These are phyloP conservation scores for Pecoramyces ruminantium DNA, from an alignment of 192 early-diverging fungal genomes.

Conservation along the genomic window DNA sequence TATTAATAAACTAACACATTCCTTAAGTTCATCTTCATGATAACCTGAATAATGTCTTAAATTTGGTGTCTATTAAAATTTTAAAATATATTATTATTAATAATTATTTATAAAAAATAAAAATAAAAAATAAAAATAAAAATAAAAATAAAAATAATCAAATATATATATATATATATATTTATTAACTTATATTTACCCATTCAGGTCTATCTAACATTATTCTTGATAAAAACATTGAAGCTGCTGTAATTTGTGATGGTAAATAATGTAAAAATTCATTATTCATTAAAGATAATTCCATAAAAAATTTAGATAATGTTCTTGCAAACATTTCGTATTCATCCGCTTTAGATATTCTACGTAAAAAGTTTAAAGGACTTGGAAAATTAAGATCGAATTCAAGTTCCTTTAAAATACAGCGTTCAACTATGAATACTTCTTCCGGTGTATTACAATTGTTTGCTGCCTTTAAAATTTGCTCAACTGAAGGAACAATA, in stretches of 20 bases:
- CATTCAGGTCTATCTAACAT: slow-evolving; percentile 65
- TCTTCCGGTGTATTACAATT: slow-evolving; percentile 55
- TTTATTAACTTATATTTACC: too few species aligned
- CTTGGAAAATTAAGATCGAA: slow-evolving; percentile 78
- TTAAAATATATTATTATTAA: not conserved
- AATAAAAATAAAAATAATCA: not conserved
- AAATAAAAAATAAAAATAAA: slow-evolving; percentile 3
- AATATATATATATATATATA: too few species aligned
- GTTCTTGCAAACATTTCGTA: slow-evolving; percentile 83
- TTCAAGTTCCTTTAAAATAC: slow-evolving; percentile 67
- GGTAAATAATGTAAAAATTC: slow-evolving; percentile 51
- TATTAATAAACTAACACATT: slow-evolving; percentile 16
- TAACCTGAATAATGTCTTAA: slow-evolving; percentile 68
- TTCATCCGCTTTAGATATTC: slow-evolving; percentile 71
- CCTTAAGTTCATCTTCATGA: slow-evolving; percentile 43
- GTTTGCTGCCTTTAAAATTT: slow-evolving; percentile 42
- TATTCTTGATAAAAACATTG: slow-evolving; percentile 59
- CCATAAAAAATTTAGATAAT: slow-evolving; percentile 90
- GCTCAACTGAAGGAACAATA: slow-evolving; percentile 61
- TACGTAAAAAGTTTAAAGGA: slow-evolving; percentile 80
- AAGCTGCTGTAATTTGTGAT: slow-evolving; percentile 58
- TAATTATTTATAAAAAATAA: not conserved
- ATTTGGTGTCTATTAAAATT: slow-evolving; percentile 27
- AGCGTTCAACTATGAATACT: slow-evolving; percentile 79
- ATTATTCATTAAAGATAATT: slow-evolving; percentile 75